Percentiles rank a stretch among this genome's conserved stretches.
Evolutionary conservation across 768 basidiomycete species (phyloP).

Genomic region (Hericium erinaceus): DNA sequence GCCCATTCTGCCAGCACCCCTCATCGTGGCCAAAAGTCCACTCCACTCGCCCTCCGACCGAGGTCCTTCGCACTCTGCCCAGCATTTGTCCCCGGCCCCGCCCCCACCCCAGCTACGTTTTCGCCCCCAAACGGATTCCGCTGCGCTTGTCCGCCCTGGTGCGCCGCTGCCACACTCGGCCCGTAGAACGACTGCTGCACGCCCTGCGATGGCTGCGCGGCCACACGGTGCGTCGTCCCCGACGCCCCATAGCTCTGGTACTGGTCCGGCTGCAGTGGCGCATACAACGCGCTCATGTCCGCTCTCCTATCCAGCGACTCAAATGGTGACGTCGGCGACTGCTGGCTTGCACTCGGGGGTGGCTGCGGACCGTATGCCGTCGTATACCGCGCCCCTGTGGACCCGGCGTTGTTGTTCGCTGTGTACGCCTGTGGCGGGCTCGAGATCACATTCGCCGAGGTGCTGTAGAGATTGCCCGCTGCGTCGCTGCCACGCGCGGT

Average conservation of each 20-base stretch:
- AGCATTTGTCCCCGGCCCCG: conserved; percentile 27
- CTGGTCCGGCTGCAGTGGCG: conserved; percentile 79
- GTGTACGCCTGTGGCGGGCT: conserved; percentile 72
- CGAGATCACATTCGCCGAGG: conserved; percentile 43
- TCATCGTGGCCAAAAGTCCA: conserved; percentile 75
- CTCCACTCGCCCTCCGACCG: conserved; percentile 44
- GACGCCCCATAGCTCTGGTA: conserved; percentile 43
- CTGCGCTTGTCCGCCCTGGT: conserved; percentile 20
- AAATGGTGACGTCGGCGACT: conserved; percentile 34
- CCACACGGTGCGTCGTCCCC: conserved; percentile 29
- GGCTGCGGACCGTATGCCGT: conserved; percentile 18
- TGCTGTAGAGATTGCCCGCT: conserved; percentile 2
- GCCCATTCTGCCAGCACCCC: neutral
- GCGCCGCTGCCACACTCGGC: conserved; percentile 40
- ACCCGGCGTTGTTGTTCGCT: conserved; percentile 30
- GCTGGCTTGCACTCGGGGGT: conserved; percentile 26
- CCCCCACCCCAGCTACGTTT: conserved; percentile 6
- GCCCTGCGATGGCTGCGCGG: conserved; percentile 41
- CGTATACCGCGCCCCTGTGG: conserved; percentile 49
- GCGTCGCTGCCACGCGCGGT: conserved; percentile 44
- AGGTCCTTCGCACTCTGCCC: conserved; percentile 37
- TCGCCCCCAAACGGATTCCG: conserved; percentile 27
- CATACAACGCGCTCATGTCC: conserved; percentile 63
- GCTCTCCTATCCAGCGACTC: conserved; percentile 54
- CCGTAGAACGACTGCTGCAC: conserved; percentile 66